phyloP scores from a whole-genome alignment of 2,329 filamentous ascomycete species.

The Cytospora schulzeri region DNA sequence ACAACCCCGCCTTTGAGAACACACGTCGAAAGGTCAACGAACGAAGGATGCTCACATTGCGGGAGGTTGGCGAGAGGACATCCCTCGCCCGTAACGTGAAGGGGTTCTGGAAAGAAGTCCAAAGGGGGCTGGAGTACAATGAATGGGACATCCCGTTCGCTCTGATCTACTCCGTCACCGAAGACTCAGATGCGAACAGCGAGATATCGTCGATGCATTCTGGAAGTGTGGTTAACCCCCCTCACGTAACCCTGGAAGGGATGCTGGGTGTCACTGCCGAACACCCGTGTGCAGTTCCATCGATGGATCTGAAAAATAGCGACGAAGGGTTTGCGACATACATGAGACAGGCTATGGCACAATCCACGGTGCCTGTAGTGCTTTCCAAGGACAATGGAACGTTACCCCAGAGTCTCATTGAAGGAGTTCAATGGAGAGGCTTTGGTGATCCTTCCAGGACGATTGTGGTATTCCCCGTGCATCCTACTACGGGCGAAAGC shows the following conservation, averaged over 20 bases:
- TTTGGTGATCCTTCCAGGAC: conserved; percentile 71
- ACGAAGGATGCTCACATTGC: conserved; percentile 75
- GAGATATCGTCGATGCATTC: conserved; percentile 74
- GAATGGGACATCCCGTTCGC: conserved; percentile 76
- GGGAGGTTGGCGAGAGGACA: conserved; percentile 76
- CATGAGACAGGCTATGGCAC: conserved; percentile 73
- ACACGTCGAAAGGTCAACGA: conserved; percentile 78
- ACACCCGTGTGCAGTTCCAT: conserved; percentile 61
- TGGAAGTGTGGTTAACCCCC: conserved; percentile 61
- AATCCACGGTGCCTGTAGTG: conserved; percentile 65
- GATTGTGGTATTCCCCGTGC: conserved; percentile 76
- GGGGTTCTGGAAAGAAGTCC: conserved; percentile 72
- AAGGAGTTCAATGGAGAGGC: conserved; percentile 69
- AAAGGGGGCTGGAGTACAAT: conserved; percentile 71
- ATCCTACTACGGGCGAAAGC: conserved; percentile 72
- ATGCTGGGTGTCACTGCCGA: conserved; percentile 67
- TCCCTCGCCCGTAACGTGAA: conserved; percentile 71
- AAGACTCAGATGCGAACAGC: conserved; percentile 71
- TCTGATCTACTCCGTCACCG: conserved; percentile 73
- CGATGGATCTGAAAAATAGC: conserved; percentile 70
- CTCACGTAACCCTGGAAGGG: conserved; percentile 71
- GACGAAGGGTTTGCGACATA: conserved; percentile 75
- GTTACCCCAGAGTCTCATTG: conserved; percentile 64
- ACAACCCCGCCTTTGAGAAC: conserved; percentile 82
- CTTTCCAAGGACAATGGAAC: conserved; percentile 68